phyloP scores from a whole-genome alignment of 192 early-diverging fungal species.

The Pilaira anomala region DNA sequence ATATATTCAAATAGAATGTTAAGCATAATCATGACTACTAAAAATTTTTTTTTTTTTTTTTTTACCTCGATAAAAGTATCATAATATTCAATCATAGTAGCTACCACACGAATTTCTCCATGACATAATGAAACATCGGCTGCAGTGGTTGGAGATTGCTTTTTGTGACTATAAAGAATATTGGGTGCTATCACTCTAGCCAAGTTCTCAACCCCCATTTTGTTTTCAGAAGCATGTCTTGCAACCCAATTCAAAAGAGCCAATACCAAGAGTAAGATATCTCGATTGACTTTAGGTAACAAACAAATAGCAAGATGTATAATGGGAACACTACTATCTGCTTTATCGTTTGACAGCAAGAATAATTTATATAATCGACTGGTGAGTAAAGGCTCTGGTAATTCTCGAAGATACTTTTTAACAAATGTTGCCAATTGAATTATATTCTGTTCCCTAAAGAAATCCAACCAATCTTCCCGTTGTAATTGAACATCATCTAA shows the following conservation, averaged over 20 bases:
- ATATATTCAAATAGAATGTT: neutral
- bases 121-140: neutral
- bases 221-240: slow-evolving; percentile 9
- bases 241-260: slow-evolving; percentile 23
- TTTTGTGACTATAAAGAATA: slow-evolving; percentile 48
- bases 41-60: too few species aligned
- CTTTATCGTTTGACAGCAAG: slow-evolving; percentile 7
- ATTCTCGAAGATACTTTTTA: slow-evolving; percentile 15
- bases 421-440: slow-evolving; percentile 24
- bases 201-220: slow-evolving; percentile 23
- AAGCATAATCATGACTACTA: neutral
- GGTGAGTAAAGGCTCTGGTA: slow-evolving; percentile 22
- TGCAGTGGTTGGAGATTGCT: neutral
- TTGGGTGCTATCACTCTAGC: slow-evolving; percentile 26
- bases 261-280: slow-evolving; percentile 11
- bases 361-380: slow-evolving; percentile 23
- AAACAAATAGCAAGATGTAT: slow-evolving; percentile 25
- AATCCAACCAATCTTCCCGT: neutral
- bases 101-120: slow-evolving; percentile 24
- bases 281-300: slow-evolving; percentile 23
- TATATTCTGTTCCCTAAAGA: slow-evolving; percentile 29
- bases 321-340: neutral
- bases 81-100: slow-evolving; percentile 22
- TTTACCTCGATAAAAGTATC: slow-evolving; percentile 16
- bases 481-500: slow-evolving; percentile 4